phyloP scores from a whole-genome alignment of 1,139 yeast genomes.

The Saccharomycopsis crataegensis region DNA sequence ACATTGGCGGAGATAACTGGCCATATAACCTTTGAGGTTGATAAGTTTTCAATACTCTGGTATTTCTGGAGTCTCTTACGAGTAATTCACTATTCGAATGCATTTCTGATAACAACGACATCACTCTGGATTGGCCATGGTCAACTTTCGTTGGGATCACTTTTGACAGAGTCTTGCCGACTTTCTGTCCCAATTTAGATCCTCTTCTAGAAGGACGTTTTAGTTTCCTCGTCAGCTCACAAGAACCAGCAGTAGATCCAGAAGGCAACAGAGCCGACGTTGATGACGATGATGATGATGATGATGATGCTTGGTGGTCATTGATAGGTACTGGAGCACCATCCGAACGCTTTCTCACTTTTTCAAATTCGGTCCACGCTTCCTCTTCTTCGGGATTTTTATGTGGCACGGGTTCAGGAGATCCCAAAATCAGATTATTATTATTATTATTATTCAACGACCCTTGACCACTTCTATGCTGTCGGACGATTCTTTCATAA shows the following conservation, averaged over 20 bases:
- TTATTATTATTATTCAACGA: not conserved
- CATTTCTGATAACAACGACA: constrained; percentile 15
- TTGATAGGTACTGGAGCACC: not conserved
- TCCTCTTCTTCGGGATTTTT: constrained; percentile 11
- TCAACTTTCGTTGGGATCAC: not conserved
- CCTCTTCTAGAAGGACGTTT: constrained; percentile 17
- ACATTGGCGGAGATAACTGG: constrained; percentile 18
- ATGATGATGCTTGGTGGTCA: not conserved
- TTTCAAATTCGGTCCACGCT: constrained; percentile 18
- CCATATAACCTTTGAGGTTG: constrained; percentile 14
- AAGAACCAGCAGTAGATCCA: not conserved
- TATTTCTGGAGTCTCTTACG: not conserved
- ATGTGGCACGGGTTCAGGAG: not conserved
- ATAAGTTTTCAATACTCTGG: not conserved
- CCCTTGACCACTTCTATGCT: not conserved
- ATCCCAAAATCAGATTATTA: not conserved
- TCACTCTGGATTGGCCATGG: constrained; percentile 6
- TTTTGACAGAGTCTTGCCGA: too few relatives aligned
- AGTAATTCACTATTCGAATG: constrained; percentile 12
- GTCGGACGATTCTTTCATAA: constrained; percentile 4
- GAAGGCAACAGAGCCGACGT: not conserved
- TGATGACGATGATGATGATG: not conserved
- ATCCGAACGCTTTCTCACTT: constrained; percentile 4
- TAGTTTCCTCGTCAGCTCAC: not conserved
- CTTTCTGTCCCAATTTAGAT: too few relatives aligned